These are phyloP conservation scores for Inosperma sp. DNA, from an alignment of 768 basidiomycete species.

Conservation along the genomic window DNA sequence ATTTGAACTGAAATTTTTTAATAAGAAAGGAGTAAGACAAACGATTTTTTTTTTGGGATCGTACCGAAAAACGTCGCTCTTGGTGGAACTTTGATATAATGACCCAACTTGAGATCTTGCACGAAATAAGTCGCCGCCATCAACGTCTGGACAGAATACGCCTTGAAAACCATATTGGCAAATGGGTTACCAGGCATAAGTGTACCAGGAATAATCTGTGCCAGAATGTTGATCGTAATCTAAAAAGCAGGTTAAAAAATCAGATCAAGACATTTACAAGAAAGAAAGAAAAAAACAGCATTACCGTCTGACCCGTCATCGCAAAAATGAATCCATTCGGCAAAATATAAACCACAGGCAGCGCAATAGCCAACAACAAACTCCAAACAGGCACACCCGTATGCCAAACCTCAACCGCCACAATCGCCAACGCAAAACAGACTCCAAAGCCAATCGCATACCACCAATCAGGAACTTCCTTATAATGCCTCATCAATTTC, in stretches of 20 bases:
- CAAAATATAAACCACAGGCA: constrained; percentile 79
- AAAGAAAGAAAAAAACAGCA: constrained; percentile 3
- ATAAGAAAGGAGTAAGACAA: background rate
- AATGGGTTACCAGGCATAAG: constrained; percentile 81
- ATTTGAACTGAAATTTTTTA: constrained; percentile 52
- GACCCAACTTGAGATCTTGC: constrained; percentile 86
- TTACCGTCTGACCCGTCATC: constrained; percentile 80
- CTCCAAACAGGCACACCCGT: constrained; percentile 88
- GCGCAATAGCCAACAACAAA: constrained; percentile 57
- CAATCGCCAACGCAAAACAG: constrained; percentile 68
- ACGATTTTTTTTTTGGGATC: constrained; percentile 11
- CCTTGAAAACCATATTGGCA: constrained; percentile 95
- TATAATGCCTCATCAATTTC: constrained; percentile 87
- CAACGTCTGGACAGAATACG: constrained; percentile 83
- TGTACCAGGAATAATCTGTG: constrained; percentile 88
- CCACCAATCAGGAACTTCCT: constrained; percentile 87
- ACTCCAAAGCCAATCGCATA: constrained; percentile 57
- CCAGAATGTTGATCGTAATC: constrained; percentile 82
- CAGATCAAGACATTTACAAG: too few relatives aligned
- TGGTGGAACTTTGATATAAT: constrained; percentile 95
- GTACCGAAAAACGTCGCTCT: constrained; percentile 68
- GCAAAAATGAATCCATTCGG: constrained; percentile 92
- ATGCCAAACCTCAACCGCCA: constrained; percentile 76
- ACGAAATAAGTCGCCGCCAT: constrained; percentile 70
- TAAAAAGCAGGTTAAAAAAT: constrained; percentile 32